Base-by-base conservation (phyloP, 179 eudicot genomes). In the Beta lomatogona region DNA sequence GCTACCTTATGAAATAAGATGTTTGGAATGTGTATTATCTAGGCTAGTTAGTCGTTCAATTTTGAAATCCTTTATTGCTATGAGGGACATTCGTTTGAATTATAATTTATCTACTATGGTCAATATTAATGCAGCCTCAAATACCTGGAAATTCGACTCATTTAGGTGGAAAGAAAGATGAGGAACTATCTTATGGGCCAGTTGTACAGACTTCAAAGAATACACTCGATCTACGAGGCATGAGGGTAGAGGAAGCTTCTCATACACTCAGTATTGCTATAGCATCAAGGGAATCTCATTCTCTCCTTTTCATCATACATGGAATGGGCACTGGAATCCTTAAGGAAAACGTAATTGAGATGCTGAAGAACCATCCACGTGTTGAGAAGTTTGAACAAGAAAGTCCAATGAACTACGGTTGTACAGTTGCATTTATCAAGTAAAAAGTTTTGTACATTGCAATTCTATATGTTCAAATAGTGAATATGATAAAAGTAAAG, bases 271-370 rank as follows among this genome's bases (percentile, higher is more conserved):
- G 90, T 63, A 90, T 89, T 87, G 94, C 97, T 71, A 89, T 95
- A 61, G 84, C 82, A 78, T 78, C 90, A 65, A 80, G 89, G 82
- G 93, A 87, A 77, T 68, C 98, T 66, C 82, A 81, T n/a, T 90
- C 98, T 48, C 88, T 94, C 76, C 83, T 95, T 63, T 94, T 89
- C 81, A 80, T 95, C 53, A 84, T 95, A 79, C 99, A 95, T 75
- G 99, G 98, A 55, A 92, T 92, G 97, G 98, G 99, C 78, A 91
- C 97, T 57, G 99, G 99, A 54, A 90, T 84, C 76, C 77, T 94
- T 77, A 92, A 94, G 89, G 97, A 94, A 81, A 71, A 86, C 80
- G 88, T 87, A 3, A 79, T 90, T 76, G 85, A 91, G 81, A 83
- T 91, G 84, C 77, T 95, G 80, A 90, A 61, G 79, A 89, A 90